Base-by-base conservation (phyloP, 768 basidiomycete species). In the Pulveroboletus sp. region DNA sequence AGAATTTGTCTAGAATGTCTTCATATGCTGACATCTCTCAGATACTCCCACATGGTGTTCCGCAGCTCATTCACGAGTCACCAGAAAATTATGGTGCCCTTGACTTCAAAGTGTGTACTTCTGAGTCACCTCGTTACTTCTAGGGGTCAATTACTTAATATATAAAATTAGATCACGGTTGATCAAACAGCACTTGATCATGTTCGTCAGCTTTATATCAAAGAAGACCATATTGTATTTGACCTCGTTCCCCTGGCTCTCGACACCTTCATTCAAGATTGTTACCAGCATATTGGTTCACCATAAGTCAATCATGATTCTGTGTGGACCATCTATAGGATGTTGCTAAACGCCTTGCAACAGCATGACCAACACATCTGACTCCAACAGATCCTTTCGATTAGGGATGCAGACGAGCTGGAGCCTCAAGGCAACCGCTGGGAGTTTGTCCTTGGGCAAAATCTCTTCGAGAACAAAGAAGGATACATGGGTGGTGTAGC, bases 31-130 rank as follows among this genome's bases (percentile, higher is more conserved):
- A 41, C 40, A n/a, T n/a, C n/a, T 29, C 2, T 41, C 32, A 57
- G 52, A 24, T 51, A 1, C 56, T 76, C 1, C 75, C 74, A 1
- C 67, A 72, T 36, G 73, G 74, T 1, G 50, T 65, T 7, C 75
- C 76, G 0, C 48, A 64, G n/a, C 47, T 67, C 4, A 76, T 78
- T 1, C 49, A 56, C 26, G 32, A 51, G 0, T 51, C 63, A 4
- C 68, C 73, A 1, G 47, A 68, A 0, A 31, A 57, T 1, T 73
- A 58, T 55, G 59, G 57, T 1, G 52, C 52, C 0, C 31, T 57
- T 4, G 60, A 77, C 45, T 77, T 72, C 51, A 68, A 66, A 59
- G 74, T 72, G 36, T 8, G 11, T 37, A 13, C 3, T n/a, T n/a
- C n/a, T n/a, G n/a, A n/a, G 2, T 34, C 31, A 31, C 14, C 12